A percentile compares a stretch with the other conserved stretches of the same genome.
Evolutionary conservation across 2,329 filamentous ascomycete species (phyloP).

Genomic region (Phialophora chinensis): DNA sequence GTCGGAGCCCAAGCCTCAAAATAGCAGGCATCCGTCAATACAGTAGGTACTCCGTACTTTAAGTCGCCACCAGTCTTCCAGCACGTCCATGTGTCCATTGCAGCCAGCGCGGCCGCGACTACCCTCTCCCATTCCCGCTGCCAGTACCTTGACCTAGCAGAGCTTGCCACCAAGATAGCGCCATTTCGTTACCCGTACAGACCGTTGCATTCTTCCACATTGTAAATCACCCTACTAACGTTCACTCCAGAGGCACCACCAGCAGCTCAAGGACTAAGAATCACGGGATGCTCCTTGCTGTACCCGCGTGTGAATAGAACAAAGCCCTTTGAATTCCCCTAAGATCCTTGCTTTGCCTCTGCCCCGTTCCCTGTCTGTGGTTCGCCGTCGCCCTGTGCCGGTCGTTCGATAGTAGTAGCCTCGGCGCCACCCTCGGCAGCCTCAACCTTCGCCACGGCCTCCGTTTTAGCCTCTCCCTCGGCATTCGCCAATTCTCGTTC

Average conservation of each 20-base stretch:
- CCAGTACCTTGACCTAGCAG: conserved; percentile 4
- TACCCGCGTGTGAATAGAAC: neutral
- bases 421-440: conserved; percentile 12
- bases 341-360: neutral
- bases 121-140: neutral
- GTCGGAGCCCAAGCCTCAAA: neutral
- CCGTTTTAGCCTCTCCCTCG: conserved; percentile 43
- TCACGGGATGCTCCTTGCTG: neutral
- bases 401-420: neutral
- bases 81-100: neutral
- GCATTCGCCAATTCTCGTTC: conserved; percentile 42
- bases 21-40: neutral
- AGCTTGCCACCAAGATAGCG: neutral
- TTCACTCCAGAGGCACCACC: neutral
- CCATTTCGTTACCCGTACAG: conserved; percentile 4
- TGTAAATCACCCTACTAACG: neutral
- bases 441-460: conserved; percentile 31
- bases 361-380: neutral
- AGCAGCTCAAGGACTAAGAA: conserved; percentile 2
- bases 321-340: neutral
- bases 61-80: neutral
- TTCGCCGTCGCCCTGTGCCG: neutral
- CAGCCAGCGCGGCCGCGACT: neutral
- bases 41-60: neutral
- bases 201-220: neutral